phyloP scores from a whole-genome alignment of 805 yeast species.

The Limtongia smithiae region DNA sequence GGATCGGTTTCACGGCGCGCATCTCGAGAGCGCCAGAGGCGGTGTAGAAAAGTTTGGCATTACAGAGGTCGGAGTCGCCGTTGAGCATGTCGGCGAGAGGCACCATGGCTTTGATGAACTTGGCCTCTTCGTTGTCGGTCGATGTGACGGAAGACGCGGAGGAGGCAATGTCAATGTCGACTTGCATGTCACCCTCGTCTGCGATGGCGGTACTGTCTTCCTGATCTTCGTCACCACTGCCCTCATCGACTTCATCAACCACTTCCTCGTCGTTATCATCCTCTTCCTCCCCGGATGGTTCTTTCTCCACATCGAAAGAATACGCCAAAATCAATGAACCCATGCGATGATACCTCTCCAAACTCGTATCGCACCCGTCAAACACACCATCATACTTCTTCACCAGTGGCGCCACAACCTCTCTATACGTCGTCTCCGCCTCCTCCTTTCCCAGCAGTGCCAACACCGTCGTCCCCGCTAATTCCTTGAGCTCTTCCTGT shows the following conservation, averaged over 20 bases:
- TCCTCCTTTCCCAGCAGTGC: constrained; percentile 66
- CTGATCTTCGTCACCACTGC: constrained; percentile 34
- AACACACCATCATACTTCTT: constrained; percentile 31
- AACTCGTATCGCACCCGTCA: constrained; percentile 38
- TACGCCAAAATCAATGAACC: constrained; percentile 86
- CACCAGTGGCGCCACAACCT: constrained; percentile 45
- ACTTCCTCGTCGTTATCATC: constrained; percentile 38
- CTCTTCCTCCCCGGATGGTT: constrained; percentile 32
- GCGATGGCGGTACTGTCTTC: constrained; percentile 24
- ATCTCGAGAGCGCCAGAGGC: constrained; percentile 55
- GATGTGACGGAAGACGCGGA: constrained; percentile 1
- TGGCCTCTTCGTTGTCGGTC: constrained; percentile 38
- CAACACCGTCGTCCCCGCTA: constrained; percentile 69
- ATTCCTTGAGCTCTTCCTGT: constrained; percentile 51
- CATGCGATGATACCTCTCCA: constrained; percentile 61
- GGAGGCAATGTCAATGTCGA: constrained; percentile 20
- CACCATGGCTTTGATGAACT: constrained; percentile 72
- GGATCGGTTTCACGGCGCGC: constrained; percentile 61
- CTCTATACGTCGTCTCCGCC: constrained; percentile 59
- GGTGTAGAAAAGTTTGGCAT: constrained; percentile 43
- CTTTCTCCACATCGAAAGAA: constrained; percentile 72
- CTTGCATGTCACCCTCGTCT: constrained; percentile 29
- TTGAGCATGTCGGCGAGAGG: constrained; percentile 90
- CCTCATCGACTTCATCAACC: constrained; percentile 17
- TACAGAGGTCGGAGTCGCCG: constrained; percentile 72